These are phyloP conservation scores for Acephala macrosclerotiorum DNA, from an alignment of 2,329 filamentous ascomycete genomes.

Conservation along the genomic window DNA sequence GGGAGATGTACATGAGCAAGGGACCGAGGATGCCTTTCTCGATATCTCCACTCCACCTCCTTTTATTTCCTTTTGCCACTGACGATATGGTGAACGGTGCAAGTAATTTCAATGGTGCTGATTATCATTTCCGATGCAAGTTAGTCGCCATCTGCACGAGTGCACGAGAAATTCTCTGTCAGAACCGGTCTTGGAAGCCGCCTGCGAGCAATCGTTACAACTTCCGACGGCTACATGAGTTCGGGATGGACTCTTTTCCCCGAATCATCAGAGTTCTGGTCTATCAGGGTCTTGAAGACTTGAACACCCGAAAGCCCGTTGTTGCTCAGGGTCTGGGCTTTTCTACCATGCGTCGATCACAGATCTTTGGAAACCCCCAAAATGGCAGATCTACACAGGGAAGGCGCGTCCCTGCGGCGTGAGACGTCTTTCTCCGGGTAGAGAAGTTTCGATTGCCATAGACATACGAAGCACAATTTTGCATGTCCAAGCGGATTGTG, in stretches of 20 bases:
- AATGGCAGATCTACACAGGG: slow-evolving; percentile 1
- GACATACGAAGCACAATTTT: background rate
- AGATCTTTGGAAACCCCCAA: background rate
- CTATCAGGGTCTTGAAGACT: background rate
- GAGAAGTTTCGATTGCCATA: background rate
- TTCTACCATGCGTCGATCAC: background rate
- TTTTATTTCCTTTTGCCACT: background rate
- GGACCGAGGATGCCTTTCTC: slow-evolving; percentile 15
- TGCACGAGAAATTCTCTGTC: too few relatives aligned
- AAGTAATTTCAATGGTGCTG: slow-evolving; percentile 2
- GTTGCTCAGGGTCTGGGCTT: background rate
- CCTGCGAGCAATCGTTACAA: too few relatives aligned
- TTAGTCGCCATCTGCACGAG: background rate
- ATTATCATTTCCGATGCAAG: background rate
- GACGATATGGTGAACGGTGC: slow-evolving; percentile 3
- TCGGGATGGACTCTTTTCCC: too few relatives aligned
- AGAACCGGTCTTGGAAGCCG: too few relatives aligned
- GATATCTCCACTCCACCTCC: background rate
- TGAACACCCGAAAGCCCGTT: background rate
- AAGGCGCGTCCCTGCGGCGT: background rate
- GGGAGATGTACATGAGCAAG: slow-evolving; percentile 11
- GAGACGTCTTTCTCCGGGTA: background rate
- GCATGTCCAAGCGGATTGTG: background rate
- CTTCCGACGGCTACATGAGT: too few relatives aligned
- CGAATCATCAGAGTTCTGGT: background rate